Evolutionary conservation across 2,329 filamentous ascomycete genomes (phyloP).

Genomic region (Nemania bipapillata): DNA sequence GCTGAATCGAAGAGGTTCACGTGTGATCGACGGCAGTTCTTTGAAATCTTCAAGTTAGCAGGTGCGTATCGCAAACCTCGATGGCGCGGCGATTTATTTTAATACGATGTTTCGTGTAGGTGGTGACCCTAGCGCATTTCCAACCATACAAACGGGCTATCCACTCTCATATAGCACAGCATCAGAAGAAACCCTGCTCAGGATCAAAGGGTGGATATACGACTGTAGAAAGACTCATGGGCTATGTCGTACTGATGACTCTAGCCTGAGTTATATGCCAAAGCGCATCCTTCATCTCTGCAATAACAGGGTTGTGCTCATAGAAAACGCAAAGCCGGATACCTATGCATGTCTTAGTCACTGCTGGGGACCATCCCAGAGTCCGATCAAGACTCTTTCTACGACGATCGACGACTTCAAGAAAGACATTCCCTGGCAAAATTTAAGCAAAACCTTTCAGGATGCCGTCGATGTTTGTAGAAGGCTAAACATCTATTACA

Average conservation of each 20-base stretch:
- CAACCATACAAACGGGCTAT: conserved; percentile 18
- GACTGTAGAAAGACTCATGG: conserved; percentile 2
- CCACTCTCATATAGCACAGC: conserved; percentile 15
- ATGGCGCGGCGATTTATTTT: not conserved
- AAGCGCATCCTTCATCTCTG: conserved; percentile 29
- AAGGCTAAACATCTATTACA: conserved; percentile 23
- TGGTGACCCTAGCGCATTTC: not conserved
- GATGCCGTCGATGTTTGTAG: conserved; percentile 30
- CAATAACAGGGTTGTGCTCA: conserved; percentile 7
- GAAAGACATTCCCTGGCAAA: conserved; percentile 10
- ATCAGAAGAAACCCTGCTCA: conserved; percentile 16
- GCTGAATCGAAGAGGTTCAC: conserved; percentile 22
- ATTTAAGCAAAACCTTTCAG: conserved; percentile 28
- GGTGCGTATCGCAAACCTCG: not conserved
- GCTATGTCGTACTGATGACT: not conserved
- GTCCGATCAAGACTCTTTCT: conserved; percentile 20
- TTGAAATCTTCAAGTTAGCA: conserved; percentile 18
- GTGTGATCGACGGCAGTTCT: conserved; percentile 18
- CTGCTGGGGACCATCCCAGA: conserved; percentile 32
- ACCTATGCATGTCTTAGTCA: conserved; percentile 36
- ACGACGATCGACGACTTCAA: conserved; percentile 25
- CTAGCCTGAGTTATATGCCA: conserved; percentile 16
- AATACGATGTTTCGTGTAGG: not conserved
- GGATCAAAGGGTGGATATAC: conserved; percentile 12
- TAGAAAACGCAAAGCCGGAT: conserved; percentile 12